A percentile compares a stretch with the other conserved stretches of the same genome.
Evolutionary conservation across 345 rosid genomes (phyloP).

Genomic region (Populus nigra): DNA sequence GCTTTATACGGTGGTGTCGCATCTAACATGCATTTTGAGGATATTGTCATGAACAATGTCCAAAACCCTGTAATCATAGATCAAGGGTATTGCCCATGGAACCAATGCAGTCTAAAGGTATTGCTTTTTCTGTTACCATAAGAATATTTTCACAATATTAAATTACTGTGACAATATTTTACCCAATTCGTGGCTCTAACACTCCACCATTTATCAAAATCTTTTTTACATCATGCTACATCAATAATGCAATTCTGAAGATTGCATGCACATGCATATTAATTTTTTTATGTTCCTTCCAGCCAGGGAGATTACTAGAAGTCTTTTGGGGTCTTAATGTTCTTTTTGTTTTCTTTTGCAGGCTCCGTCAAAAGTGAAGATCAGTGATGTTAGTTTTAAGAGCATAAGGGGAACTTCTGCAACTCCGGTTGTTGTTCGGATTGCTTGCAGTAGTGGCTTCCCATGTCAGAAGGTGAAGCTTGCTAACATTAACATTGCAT

Average conservation of each 20-base stretch:
- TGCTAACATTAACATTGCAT: background rate
- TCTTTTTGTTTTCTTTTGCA: background rate
- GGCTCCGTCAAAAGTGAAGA: slow-evolving; percentile 8
- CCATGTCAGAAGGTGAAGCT: slow-evolving; percentile 1
- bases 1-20: background rate
- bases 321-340: background rate
- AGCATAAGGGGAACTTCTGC: background rate
- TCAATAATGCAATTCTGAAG: too few relatives aligned
- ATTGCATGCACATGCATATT: too few relatives aligned
- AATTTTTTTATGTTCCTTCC: too few relatives aligned
- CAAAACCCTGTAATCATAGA: background rate
- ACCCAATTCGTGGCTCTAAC: too few relatives aligned
- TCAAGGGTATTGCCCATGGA: background rate
- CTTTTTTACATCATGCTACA: too few relatives aligned
- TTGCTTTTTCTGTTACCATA: background rate
- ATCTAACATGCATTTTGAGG: slow-evolving; percentile 1
- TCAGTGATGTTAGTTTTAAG: background rate
- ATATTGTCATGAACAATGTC: slow-evolving; percentile 5
- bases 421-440: background rate
- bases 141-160: background rate
- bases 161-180: background rate
- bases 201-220: too few relatives aligned
- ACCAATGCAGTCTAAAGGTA: background rate
- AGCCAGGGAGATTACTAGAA: background rate
- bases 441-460: background rate